Evolutionary conservation across 2,329 filamentous ascomycete genomes (phyloP), one percentile per base, ranked within the genome.

Genomic region (Colletotrichum cuscutae): DNA sequence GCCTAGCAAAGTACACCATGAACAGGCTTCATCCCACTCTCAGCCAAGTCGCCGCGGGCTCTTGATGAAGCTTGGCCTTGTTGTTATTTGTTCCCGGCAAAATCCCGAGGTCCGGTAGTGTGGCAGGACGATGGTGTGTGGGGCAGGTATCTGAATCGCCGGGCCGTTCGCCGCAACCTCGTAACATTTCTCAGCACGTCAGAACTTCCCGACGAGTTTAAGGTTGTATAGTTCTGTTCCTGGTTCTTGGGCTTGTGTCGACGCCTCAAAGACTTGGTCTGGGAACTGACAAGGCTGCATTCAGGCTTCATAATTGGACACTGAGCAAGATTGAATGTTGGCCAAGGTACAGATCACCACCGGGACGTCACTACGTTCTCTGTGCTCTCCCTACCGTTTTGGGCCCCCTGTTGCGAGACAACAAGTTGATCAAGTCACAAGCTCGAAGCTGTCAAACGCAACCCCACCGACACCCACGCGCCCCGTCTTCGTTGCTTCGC

Each of bases 131-230:
- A 32, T 49, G 15, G 24, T 35, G 13, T 24, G 13, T 37, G 62
- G 32, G 19, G 56, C 32, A 13, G 7, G 22, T 24, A 28, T 22
- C 56, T 35, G 30, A 66, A 65, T 59, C 15, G 22, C 53, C 65
- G 54, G 65, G 53, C 59, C 53, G 59, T 32, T 46, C 58, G 35
- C 56, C 61, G 54, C 19, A 13, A 19, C 70, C 70, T 72, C 66
- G 66, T 72, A 60, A 66, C 70, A 65, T 70, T 72, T 61, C 54
- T 72, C 70, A 70, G 66, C 66, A 72, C 46, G 67, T 65, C 60
- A 61, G 60, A 72, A 65, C 66, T 65, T 65, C 60, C 28, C 60
- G 49, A 66, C 54, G 66, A 61, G 30, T 37, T 72, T 72, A 65
- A 69, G 32, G 56, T 61, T 72, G 46, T 5, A 11, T 35, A 13